Conservation (phyloP, 805 yeast species). For the Alloascoidea hylecoeti region DNA sequence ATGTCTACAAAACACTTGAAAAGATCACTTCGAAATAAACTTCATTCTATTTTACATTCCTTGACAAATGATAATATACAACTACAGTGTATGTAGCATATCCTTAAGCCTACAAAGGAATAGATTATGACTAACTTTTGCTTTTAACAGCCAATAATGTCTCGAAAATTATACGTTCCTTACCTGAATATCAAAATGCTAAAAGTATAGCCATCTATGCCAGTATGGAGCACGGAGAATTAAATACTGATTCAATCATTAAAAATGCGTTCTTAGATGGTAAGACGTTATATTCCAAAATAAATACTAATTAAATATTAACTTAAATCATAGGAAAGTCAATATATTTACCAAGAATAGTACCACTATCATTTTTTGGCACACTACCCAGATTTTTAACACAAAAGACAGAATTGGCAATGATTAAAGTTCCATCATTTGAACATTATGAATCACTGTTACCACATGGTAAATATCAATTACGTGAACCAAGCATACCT, state of each 20-base stretch:
- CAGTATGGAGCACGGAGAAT: constrained; percentile 64
- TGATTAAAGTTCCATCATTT: constrained; percentile 32
- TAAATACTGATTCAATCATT: constrained; percentile 45
- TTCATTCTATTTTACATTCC: background rate
- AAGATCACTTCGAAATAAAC: background rate
- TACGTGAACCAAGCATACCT: constrained; percentile 48
- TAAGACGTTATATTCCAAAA: constrained; percentile 29
- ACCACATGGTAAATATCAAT: constrained; percentile 56
- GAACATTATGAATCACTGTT: constrained; percentile 28
- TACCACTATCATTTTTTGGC: constrained; percentile 38
- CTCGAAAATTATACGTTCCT: constrained; percentile 10
- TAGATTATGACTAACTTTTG: constrained; percentile 28
- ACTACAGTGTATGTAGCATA: background rate
- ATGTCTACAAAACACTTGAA: background rate
- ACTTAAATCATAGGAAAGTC: constrained; percentile 8
- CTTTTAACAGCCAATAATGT: constrained; percentile 7
- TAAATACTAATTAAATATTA: too few species aligned
- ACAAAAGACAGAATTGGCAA: constrained; percentile 32
- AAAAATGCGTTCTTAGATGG: constrained; percentile 30
- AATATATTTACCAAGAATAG: constrained; percentile 21
- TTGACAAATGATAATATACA: background rate
- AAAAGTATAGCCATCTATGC: constrained; percentile 49
- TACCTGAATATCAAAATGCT: constrained; percentile 28
- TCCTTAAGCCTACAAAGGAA: constrained; percentile 15
- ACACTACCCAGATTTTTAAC: constrained; percentile 11